Conservation (phyloP, 192 early-diverging fungal species). For the Gonapodya sp. region DNA sequence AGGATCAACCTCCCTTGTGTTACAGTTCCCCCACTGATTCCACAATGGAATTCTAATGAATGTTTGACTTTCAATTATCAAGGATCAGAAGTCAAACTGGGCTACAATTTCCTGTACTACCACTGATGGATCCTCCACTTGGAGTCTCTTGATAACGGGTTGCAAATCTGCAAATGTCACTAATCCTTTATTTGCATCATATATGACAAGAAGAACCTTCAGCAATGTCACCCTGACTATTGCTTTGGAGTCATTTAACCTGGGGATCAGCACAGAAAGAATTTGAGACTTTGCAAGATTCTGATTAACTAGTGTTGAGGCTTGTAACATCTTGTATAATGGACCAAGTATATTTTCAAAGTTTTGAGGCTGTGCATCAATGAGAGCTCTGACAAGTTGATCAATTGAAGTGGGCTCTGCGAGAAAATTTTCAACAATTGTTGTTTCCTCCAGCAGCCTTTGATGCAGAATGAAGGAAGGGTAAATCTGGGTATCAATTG, state of each 20-base stretch:
- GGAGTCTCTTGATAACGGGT: not conserved
- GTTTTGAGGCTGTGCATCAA: conserved; percentile 32
- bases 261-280: conserved; percentile 24
- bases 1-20: too few relatives aligned
- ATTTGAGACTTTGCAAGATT: conserved; percentile 26
- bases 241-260: conserved; percentile 32
- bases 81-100: not conserved
- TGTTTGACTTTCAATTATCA: too few relatives aligned
- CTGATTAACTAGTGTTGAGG: conserved; percentile 24
- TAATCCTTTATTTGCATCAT: conserved; percentile 18
- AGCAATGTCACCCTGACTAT: conserved; percentile 40
- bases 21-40: too few relatives aligned
- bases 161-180: not conserved
- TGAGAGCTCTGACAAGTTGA: conserved; percentile 29
- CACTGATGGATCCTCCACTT: not conserved
- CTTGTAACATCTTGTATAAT: conserved; percentile 33
- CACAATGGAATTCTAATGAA: too few relatives aligned
- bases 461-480: too few relatives aligned
- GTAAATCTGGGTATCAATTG: too few relatives aligned
- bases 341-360: conserved; percentile 46
- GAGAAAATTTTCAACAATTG: conserved; percentile 25
- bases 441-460: conserved; percentile 21
- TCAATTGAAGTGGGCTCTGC: conserved; percentile 23
- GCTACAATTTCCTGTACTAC: not conserved
- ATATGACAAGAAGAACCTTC: conserved; percentile 31